These are phyloP conservation scores for Pyrus bretschneideri DNA, from an alignment of 306 rosid genomes.

Conservation along the genomic window DNA sequence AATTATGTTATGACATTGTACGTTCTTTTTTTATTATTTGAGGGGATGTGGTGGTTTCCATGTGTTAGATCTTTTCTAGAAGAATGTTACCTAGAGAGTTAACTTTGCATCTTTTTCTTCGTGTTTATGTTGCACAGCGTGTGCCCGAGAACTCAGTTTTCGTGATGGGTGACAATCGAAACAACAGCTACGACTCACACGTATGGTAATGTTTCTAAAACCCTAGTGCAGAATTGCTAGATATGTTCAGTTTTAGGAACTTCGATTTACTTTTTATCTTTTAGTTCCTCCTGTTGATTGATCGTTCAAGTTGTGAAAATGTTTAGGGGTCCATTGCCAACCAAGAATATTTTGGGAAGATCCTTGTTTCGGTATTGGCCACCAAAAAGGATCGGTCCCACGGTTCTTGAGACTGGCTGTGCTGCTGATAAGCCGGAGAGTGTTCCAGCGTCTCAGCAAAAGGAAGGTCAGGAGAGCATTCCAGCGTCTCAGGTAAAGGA, in stretches of 20 bases:
- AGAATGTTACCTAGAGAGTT: background rate
- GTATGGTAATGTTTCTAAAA: slow-evolving; percentile 58
- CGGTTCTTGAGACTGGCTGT: slow-evolving; percentile 58
- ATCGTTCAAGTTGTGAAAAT: slow-evolving; percentile 13
- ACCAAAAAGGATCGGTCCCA: slow-evolving; percentile 67
- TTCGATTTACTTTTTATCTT: background rate
- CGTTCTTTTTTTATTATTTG: background rate
- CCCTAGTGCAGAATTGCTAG: background rate
- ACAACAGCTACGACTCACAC: slow-evolving; percentile 95
- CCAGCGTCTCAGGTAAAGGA: slow-evolving; percentile 30
- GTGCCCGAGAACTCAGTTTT: slow-evolving; percentile 81
- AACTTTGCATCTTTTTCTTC: slow-evolving; percentile 5
- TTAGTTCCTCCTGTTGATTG: slow-evolving; percentile 3
- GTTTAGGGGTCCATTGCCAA: slow-evolving; percentile 91
- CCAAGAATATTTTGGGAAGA: slow-evolving; percentile 88
- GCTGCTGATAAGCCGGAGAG: slow-evolving; percentile 49
- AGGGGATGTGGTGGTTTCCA: background rate
- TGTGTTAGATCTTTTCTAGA: background rate
- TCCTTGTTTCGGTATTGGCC: slow-evolving; percentile 95
- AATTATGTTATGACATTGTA: background rate
- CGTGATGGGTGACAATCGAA: slow-evolving; percentile 99
- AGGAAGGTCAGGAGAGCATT: slow-evolving; percentile 25
- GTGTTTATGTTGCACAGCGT: slow-evolving; percentile 36
- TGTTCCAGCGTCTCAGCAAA: slow-evolving; percentile 26
- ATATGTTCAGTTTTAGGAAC: background rate